Conservation (phyloP, 2,329 filamentous ascomycete genomes). For the Neofusicoccum umdonicola region DNA sequence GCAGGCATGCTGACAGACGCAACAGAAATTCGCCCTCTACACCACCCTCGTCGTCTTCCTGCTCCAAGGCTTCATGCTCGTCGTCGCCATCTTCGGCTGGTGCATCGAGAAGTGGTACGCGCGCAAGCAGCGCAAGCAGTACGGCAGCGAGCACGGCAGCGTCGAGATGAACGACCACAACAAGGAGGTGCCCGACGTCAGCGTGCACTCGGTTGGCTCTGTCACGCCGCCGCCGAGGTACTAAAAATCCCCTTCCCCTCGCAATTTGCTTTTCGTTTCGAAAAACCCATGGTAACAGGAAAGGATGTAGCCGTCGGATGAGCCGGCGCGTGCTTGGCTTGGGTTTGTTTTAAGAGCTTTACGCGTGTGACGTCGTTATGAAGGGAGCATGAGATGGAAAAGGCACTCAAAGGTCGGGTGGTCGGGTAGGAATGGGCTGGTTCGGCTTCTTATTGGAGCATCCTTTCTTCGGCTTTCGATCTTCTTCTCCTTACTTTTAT, state of each 20-base stretch:
- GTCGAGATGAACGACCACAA: slow-evolving; percentile 18
- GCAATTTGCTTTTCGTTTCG: not conserved
- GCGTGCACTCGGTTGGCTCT: not conserved
- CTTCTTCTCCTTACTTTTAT: too few relatives aligned
- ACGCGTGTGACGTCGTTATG: not conserved
- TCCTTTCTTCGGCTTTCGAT: too few relatives aligned
- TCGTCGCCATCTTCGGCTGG: slow-evolving; percentile 35
- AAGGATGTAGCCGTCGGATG: too few relatives aligned
- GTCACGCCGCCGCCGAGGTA: slow-evolving; percentile 4
- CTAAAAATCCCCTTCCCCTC: not conserved
- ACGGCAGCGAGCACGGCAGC: slow-evolving; percentile 21
- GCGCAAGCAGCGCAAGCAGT: slow-evolving; percentile 30
- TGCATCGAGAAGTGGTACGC: slow-evolving; percentile 36
- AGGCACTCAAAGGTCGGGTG: too few relatives aligned
- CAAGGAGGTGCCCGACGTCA: not conserved
- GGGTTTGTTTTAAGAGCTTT: not conserved
- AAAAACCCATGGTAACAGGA: not conserved
- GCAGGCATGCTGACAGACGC: not conserved
- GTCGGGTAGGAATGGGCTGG: too few relatives aligned
- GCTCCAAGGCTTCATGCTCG: slow-evolving; percentile 35
- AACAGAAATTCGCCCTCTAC: slow-evolving; percentile 46
- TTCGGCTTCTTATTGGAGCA: too few relatives aligned
- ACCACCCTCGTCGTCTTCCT: slow-evolving; percentile 43
- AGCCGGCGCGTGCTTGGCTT: too few relatives aligned
- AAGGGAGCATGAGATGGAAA: not conserved